Base-by-base conservation (phyloP, 441 rosid genomes). In the Biscutella laevigata region DNA sequence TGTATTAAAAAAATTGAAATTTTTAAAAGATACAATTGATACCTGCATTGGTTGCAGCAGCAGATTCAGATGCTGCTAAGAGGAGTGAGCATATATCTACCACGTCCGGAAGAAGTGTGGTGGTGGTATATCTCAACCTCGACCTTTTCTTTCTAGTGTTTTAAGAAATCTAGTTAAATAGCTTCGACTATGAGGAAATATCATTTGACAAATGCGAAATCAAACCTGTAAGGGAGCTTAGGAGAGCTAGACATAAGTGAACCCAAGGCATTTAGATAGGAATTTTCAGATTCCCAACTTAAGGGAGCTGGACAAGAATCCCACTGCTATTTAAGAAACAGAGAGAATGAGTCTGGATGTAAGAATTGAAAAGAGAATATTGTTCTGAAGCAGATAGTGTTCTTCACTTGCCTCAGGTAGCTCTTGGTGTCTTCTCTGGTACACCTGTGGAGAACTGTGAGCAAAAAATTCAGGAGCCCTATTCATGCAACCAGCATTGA, bases 11-110 rank as follows among this genome's bases (percentile, higher is more conserved):
- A 10, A 19, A 33, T 10, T 9, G 0, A 27, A 15, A 3, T 19
- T 2, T 4, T 26, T 2, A n/a, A 1, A 29, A 29, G 25, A 59
- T 0, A 39, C 3, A 10, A n/a, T 2, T 51, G 38, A 35, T 77
- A 84, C 88, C 88, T 61, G 79, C 51, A 64, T 58, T 43, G 20
- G 63, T 47, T 66, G n/a, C n/a, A n/a, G 68, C 71, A 16, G 76
- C 76, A 45, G 81, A 74, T 56, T 77, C 70, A 43, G 79, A 75
- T 53, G 67, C 64, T 38, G 57, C 53, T 50, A 72, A 64, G 60
- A 84, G 69, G 57, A 74, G 60, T 25, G 86, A 71, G 65, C 78
- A 69, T 45, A 77, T 49, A 45, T 75, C 74, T 52, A 53, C 72
- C 24, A 56, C 57, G 19, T 72, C 77, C 5, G 43, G 64, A 39